These are phyloP conservation scores for Phytophthora pistaciae DNA, from an alignment of 352 stramenopile species.

Conservation along the genomic window DNA sequence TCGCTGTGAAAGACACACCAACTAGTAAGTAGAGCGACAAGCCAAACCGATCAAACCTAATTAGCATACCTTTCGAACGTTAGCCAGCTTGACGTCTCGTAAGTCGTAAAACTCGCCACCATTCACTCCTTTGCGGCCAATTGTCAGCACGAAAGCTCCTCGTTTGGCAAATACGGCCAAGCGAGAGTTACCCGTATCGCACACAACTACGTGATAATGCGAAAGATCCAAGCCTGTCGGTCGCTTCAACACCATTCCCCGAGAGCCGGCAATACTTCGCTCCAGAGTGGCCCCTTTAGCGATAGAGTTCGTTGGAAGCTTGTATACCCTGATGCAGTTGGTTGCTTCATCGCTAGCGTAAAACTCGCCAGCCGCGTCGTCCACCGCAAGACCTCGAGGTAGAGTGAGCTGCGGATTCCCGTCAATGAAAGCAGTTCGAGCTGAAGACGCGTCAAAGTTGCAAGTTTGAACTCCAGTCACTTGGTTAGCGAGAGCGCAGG, in stretches of 20 bases:
- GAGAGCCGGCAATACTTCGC: conserved; percentile 30
- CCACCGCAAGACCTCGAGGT: conserved; percentile 46
- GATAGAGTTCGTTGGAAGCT: conserved; percentile 28
- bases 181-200: conserved; percentile 61
- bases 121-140: conserved; percentile 50
- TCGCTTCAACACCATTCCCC: conserved; percentile 36
- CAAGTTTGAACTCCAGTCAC: conserved; percentile 10
- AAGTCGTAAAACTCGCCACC: conserved; percentile 55
- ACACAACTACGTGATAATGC: conserved; percentile 77
- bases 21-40: conserved; percentile 2
- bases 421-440: conserved; percentile 30
- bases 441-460: conserved; percentile 26
- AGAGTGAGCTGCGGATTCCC: conserved; percentile 19
- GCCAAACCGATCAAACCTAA: background rate
- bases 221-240: conserved; percentile 61
- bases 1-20: conserved; percentile 30
- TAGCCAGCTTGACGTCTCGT: conserved; percentile 62
- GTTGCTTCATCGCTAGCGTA: conserved; percentile 65
- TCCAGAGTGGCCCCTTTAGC: conserved; percentile 30
- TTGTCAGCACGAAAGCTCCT: conserved; percentile 54
- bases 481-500: conserved; percentile 23
- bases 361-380: conserved; percentile 66
- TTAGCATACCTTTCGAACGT: conserved; percentile 64
- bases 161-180: conserved; percentile 67
- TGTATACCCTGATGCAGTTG: conserved; percentile 63